Evolutionary conservation across 2,329 filamentous ascomycete species (phyloP).

Genomic region (Epichloe hybrida): DNA sequence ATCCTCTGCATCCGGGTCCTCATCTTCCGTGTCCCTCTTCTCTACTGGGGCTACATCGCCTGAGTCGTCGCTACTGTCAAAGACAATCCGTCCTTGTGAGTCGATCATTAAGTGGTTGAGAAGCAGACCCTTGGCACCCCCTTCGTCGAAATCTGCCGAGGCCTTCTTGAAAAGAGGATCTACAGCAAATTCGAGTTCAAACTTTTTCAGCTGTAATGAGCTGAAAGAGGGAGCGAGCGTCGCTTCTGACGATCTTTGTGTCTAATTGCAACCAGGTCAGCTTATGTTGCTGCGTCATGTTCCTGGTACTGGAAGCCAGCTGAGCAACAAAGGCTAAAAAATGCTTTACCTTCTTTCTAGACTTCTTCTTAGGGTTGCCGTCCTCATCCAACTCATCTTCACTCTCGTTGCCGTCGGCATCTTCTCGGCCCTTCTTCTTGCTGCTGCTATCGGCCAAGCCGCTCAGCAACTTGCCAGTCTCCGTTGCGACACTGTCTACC

Average conservation of each 20-base stretch:
- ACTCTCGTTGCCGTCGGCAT: conserved; percentile 54
- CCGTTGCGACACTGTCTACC: conserved; percentile 94
- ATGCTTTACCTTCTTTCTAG: conserved; percentile 57
- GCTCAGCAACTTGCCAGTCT: conserved; percentile 88
- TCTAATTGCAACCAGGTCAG: conserved; percentile 19
- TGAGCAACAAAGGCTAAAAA: not conserved
- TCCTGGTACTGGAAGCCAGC: not conserved
- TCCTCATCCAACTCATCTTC: conserved; percentile 51
- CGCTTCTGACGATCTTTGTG: conserved; percentile 75
- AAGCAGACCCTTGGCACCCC: conserved; percentile 85
- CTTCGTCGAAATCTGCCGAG: conserved; percentile 95
- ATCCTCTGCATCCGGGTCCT: conserved; percentile 20
- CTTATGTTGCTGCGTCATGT: not conserved
- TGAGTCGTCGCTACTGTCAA: conserved; percentile 90
- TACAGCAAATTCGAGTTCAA: conserved; percentile 91
- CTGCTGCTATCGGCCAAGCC: conserved; percentile 80
- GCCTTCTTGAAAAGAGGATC: conserved; percentile 99
- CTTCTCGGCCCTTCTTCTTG: conserved; percentile 53
- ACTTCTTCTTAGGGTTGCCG: conserved; percentile 44
- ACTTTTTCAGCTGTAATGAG: conserved; percentile 86
- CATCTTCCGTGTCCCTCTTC: conserved; percentile 26
- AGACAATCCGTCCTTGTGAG: conserved; percentile 80
- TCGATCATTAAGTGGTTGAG: conserved; percentile 97
- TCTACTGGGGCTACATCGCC: conserved; percentile 31
- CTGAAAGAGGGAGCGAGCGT: conserved; percentile 83